Evolutionary conservation across 805 yeast species (phyloP), one percentile per base, ranked within the genome.

Genomic region (Kregervanrija fluxuum): DNA sequence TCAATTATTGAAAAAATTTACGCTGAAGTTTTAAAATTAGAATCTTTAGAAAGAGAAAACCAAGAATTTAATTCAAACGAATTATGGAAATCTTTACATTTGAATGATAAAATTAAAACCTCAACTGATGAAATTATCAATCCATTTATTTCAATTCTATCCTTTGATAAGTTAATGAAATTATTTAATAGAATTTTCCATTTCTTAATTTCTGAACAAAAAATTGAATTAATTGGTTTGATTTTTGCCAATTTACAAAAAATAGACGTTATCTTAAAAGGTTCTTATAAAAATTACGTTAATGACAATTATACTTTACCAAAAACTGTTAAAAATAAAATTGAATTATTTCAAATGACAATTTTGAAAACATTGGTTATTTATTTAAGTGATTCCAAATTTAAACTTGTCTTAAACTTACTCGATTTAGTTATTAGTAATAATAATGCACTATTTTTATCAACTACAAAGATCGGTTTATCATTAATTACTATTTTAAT

Each of bases 131-230:
- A 75, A 47, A 77, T 81, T 44, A 79, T 79, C 30, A 83, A 83
- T 58, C 93, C 95, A 34, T 90, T 90, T 57, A 77, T 89, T 43
- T 87, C 89, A 52, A 79, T 87, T 60, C 73, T 91, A 52, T 78
- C 85, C 28, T 85, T 82, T 59, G 86, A 86, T 55, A 91, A 91
- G 66, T 93, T 95, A 45, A 80, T 88, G 70, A 90, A 88, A 64
- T 75, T 88, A 33, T 80, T 91, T 68, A 89, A 93, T 42, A 80
- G 99, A 66, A 74, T 87, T 48, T 88, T 88, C 71, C 85, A 87
- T 58, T 86, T 89, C 62, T 71, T 91, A 57, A 69, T 77, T 35
- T 74, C 82, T 53, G 87, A 84, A 53, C 91, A 87, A 59, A 79
- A 85, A 52, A 70, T 85, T 49, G 82, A 90, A 33, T 71, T 87